Evolutionary conservation across 1,284 basidiomycete species (phyloP), one percentile per base, ranked within the genome.

Genomic region (Abortiporus biennis): DNA sequence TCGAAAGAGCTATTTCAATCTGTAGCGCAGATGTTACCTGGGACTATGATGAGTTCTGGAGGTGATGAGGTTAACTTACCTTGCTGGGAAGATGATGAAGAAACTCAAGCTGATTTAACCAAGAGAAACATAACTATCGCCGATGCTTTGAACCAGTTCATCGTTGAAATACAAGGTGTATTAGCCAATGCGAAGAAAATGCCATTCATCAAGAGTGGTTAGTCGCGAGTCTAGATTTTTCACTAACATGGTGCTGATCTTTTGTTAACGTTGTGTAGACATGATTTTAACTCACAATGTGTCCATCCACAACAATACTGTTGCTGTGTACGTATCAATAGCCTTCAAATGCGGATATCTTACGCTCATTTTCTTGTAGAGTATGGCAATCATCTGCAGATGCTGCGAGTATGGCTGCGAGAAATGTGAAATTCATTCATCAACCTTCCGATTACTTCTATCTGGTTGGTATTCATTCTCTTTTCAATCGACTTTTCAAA

Each of bases 61-160:
- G 89, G 89, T 0, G 89, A 92, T 54, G 88, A 92, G 58, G 61
- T 92, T 44, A 89, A 90, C 52, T 51, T 59, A 3, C 67, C 68
- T 16, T 90, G 86, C 60, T 91, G 85, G 58, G 64, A 65, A 0
- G 59, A 78, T 19, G 86, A 90, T 56, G 53, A 61, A 3, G 58
- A 69, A 48, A 85, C 84, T 0, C 69, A 75, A 49, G 56, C 58
- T 0, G 71, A 72, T n/a, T 63, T 86, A 35, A 51, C 62, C 36
- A 45, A 52, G 40, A 63, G 61, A 12, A 72, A 72, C 4, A 61
- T 65, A 51, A 81, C 76, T 0, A 59, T 89, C 9, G 71, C 76
- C 20, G 63, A 82, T 39, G 84, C 83, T 0, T 59, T 92, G 34
- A 66, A 72, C 47, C 54, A 57, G 0, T 91, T 91, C 56, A 74